phyloP scores from a whole-genome alignment of 768 basidiomycete species.

The Asterophora parasitica region DNA sequence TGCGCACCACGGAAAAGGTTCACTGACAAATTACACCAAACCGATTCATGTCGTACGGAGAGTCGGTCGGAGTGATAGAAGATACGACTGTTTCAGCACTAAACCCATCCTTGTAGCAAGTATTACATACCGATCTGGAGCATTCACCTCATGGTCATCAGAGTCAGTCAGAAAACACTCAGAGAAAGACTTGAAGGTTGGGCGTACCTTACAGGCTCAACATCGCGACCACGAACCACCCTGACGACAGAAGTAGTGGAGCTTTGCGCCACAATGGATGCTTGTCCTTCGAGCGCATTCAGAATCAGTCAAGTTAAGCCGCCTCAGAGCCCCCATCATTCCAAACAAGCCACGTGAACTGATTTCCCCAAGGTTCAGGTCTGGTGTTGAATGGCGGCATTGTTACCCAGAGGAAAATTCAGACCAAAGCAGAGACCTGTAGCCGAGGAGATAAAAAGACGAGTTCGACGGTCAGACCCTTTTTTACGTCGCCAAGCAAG shows the following conservation, averaged over 20 bases:
- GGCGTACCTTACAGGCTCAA: neutral
- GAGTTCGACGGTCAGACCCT: neutral
- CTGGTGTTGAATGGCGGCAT: neutral
- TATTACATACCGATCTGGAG: too few relatives aligned
- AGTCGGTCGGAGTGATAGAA: too few relatives aligned
- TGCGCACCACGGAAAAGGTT: too few relatives aligned
- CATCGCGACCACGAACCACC: neutral
- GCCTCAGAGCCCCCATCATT: too few relatives aligned
- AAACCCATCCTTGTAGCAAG: too few relatives aligned
- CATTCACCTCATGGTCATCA: constrained; percentile 11
- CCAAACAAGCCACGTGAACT: constrained; percentile 13
- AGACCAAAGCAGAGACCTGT: neutral
- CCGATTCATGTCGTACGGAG: too few relatives aligned
- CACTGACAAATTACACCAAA: too few relatives aligned
- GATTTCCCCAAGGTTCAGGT: constrained; percentile 10
- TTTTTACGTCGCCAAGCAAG: neutral
- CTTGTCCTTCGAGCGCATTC: neutral
- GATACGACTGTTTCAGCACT: too few relatives aligned
- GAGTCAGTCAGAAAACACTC: neutral
- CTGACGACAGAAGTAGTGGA: neutral
- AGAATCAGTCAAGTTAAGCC: too few relatives aligned
- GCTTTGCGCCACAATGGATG: constrained; percentile 12
- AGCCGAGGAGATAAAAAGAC: neutral
- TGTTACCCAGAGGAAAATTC: constrained; percentile 6
- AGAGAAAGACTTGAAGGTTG: neutral